These are phyloP conservation scores for Trichoderma sp. DNA, from an alignment of 2,329 filamentous ascomycete species.

Conservation along the genomic window DNA sequence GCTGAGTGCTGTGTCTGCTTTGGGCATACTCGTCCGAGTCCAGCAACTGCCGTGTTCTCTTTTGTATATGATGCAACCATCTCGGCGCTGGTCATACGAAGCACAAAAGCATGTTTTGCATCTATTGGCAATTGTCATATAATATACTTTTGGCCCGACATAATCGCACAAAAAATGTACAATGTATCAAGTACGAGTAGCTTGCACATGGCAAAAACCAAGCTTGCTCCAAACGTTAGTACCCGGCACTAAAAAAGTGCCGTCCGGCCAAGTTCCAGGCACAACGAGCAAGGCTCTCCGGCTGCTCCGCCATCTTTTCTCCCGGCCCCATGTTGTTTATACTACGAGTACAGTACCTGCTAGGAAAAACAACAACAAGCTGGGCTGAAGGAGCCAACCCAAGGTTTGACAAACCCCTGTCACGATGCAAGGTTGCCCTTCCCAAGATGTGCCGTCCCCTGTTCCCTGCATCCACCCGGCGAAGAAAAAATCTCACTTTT, in stretches of 20 bases:
- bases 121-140: constrained; percentile 1
- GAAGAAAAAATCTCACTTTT: constrained; percentile 16
- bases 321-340: not conserved
- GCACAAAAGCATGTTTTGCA: constrained; percentile 7
- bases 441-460: constrained; percentile 18
- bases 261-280: not conserved
- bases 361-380: constrained; percentile 1
- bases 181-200: not conserved
- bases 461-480: constrained; percentile 18
- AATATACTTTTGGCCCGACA: constrained; percentile 6
- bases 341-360: no score
- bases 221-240: not conserved
- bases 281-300: not conserved
- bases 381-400: constrained; percentile 7
- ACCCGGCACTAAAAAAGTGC: not conserved
- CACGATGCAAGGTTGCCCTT: constrained; percentile 19
- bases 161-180: not conserved
- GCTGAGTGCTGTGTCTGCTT: not conserved
- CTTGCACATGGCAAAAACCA: not conserved
- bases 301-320: not conserved
- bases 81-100: not conserved
- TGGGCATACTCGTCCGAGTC: not conserved
- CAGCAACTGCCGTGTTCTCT: not conserved
- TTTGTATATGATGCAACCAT: constrained; percentile 7
- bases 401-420: constrained; percentile 17